phyloP scores from a whole-genome alignment of 1,284 basidiomycete genomes.

The Ceratorhiza oryzae-sativae region DNA sequence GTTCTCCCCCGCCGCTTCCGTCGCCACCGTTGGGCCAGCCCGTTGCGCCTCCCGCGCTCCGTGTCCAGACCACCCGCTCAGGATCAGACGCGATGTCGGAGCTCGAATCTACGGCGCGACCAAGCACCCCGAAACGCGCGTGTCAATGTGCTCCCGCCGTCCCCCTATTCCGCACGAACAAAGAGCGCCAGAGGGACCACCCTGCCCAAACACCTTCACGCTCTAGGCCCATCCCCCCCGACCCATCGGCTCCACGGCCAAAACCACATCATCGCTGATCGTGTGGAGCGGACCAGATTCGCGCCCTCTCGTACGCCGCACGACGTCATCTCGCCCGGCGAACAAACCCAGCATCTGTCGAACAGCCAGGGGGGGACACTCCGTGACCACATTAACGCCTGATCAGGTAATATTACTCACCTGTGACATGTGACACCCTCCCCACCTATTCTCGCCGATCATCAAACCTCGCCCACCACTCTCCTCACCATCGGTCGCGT shows the following conservation, averaged over 20 bases:
- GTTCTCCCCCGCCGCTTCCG: no score
- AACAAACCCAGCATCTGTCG: neutral
- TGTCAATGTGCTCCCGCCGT: slow-evolving; percentile 2
- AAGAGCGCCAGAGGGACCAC: neutral
- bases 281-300: neutral
- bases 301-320: neutral
- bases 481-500: neutral
- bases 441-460: neutral
- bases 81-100: neutral
- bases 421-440: no score
- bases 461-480: neutral
- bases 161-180: neutral
- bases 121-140: neutral
- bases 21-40: no score
- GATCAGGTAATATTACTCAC: no score
- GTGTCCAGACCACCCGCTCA: neutral
- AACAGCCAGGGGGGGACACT: no score
- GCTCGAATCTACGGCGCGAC: neutral
- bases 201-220: neutral
- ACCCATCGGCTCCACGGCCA: neutral
- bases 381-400: no score
- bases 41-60: no score
- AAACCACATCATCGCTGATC: neutral
- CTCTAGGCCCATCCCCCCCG: no score
- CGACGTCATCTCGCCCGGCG: neutral